These are phyloP conservation scores for Coemansia sp. DNA, from an alignment of 192 early-diverging fungal genomes.

Conservation along the genomic window DNA sequence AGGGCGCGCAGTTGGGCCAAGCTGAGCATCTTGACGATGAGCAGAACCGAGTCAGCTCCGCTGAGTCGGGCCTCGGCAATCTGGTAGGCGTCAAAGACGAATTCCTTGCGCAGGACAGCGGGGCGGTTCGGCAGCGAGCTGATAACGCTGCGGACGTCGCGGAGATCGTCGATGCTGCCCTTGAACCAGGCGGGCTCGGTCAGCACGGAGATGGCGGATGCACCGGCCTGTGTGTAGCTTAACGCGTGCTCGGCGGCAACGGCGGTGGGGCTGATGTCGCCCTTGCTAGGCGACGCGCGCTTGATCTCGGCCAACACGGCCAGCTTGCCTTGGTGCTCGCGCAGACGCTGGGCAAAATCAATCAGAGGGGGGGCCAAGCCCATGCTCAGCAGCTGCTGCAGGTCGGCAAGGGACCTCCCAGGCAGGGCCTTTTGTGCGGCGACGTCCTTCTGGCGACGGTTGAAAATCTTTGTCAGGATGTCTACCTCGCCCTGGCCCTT, in stretches of 20 bases:
- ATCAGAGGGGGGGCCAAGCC: constrained; percentile 71
- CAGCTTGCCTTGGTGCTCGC: constrained; percentile 18
- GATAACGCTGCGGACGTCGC: constrained; percentile 75
- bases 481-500: constrained; percentile 34
- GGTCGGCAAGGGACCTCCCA: constrained; percentile 66
- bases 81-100: constrained; percentile 94
- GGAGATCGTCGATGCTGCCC: constrained; percentile 89
- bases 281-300: constrained; percentile 95
- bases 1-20: constrained; percentile 65
- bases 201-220: constrained; percentile 92
- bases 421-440: constrained; percentile 65
- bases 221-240: constrained; percentile 84
- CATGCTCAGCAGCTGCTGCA: constrained; percentile 66
- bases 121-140: constrained; percentile 70
- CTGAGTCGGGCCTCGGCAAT: constrained; percentile 91
- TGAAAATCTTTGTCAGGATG: constrained; percentile 82
- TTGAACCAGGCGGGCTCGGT: constrained; percentile 99
- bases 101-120: constrained; percentile 95
- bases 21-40: constrained; percentile 94
- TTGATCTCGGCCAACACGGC: constrained; percentile 98
- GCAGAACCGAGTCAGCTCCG: constrained; percentile 92
- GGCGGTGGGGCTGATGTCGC: constrained; percentile 77
- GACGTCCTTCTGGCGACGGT: constrained; percentile 80
- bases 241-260: constrained; percentile 88
- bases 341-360: constrained; percentile 75